Conservation (phyloP, 106 monocot species). For the Amphibolis antarctica region DNA sequence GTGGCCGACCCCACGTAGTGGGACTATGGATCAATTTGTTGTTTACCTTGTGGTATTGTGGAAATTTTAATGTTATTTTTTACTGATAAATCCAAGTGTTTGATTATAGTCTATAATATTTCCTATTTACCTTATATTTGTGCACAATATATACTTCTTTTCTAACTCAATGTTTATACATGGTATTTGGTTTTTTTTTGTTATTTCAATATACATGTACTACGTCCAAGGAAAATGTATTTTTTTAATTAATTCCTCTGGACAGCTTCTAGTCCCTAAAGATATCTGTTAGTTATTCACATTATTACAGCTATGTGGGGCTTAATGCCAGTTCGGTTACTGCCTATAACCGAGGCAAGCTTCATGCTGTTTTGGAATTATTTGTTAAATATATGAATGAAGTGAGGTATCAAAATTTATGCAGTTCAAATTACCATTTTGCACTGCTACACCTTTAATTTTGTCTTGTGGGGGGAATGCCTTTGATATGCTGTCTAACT, state of each 20-base stretch:
- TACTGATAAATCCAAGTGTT: neutral
- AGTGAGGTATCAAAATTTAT: constrained; percentile 4
- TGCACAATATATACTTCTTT: too few relatives aligned
- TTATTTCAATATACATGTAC: too few relatives aligned
- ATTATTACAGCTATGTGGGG: constrained; percentile 8
- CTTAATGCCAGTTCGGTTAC: constrained; percentile 9
- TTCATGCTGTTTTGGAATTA: constrained; percentile 4
- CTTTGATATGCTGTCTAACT: neutral
- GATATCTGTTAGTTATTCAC: neutral
- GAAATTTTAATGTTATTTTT: neutral
- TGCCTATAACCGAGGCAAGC: constrained; percentile 10
- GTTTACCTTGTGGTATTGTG: neutral
- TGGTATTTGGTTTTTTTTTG: too few relatives aligned
- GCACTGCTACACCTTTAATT: neutral
- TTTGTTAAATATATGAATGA: constrained; percentile 8
- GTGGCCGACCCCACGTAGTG: neutral
- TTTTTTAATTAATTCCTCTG: neutral
- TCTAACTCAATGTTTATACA: too few relatives aligned
- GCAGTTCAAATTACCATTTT: constrained; percentile 1
- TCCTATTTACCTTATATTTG: too few relatives aligned
- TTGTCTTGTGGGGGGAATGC: neutral
- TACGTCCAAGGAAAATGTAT: neutral
- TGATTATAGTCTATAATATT: neutral
- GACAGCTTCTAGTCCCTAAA: neutral
- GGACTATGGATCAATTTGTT: neutral